Conservation (phyloP, 768 basidiomycete species). For the Melanogaster broomeanus region DNA sequence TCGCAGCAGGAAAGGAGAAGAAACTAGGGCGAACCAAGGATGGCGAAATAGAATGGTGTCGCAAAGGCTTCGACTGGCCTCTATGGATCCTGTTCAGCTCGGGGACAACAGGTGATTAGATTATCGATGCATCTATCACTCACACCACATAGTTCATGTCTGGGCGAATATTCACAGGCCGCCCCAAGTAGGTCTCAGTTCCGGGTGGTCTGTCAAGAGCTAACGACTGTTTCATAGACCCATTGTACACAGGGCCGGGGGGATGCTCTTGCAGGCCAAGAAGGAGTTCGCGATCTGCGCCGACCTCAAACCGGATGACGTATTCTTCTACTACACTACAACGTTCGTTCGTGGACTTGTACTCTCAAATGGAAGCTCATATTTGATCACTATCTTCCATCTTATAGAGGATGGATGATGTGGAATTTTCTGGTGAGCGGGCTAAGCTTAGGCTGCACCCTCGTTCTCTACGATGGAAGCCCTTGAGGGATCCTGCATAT, state of each 20-base stretch:
- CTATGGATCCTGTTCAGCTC: conserved; percentile 87
- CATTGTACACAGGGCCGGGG: conserved; percentile 77
- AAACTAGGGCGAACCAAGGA: conserved; percentile 49
- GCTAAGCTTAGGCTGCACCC: conserved; percentile 64
- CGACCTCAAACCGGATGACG: conserved; percentile 63
- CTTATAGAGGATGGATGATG: conserved; percentile 84
- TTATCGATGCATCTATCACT: neutral
- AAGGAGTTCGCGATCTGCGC: conserved; percentile 73
- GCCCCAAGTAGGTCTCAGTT: conserved; percentile 54
- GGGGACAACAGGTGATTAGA: conserved; percentile 67
- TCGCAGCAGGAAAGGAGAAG: conserved; percentile 44
- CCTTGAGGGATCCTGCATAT: conserved; percentile 61
- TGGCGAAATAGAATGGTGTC: conserved; percentile 66
- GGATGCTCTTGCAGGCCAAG: conserved; percentile 73
- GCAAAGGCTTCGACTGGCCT: conserved; percentile 71
- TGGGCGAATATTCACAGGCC: conserved; percentile 26
- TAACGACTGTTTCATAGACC: conserved; percentile 45
- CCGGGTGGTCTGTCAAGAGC: neutral
- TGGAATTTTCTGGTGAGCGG: conserved; percentile 80
- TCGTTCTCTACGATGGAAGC: conserved; percentile 85
- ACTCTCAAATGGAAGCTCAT: neutral
- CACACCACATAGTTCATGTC: neutral
- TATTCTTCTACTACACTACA: conserved; percentile 84
- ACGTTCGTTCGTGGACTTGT: conserved; percentile 50
- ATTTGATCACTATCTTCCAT: conserved; percentile 4